Percentiles rank a stretch among this genome's conserved stretches.
Evolutionary conservation across 306 rosid species (phyloP).

Genomic region (Castanopsis chinensis): DNA sequence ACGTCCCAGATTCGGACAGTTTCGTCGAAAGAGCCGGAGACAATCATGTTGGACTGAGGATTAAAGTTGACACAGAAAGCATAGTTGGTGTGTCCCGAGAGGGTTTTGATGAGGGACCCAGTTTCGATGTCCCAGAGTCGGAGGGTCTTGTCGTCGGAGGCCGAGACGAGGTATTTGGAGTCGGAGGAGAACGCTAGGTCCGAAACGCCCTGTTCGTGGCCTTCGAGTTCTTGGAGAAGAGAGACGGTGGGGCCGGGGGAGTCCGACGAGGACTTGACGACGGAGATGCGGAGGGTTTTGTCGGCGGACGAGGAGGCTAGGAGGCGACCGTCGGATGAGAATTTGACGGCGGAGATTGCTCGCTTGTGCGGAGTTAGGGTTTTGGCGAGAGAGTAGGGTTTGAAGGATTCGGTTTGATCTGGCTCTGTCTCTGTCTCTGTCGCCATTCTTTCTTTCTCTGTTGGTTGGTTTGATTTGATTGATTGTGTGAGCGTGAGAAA

Average conservation of each 20-base stretch:
- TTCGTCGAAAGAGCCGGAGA: constrained; percentile 95
- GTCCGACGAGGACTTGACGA: constrained; percentile 38
- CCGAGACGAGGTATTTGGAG: constrained; percentile 78
- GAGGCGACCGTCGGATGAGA: constrained; percentile 83
- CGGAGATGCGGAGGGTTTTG: constrained; percentile 79
- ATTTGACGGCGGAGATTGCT: constrained; percentile 81
- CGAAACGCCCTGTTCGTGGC: constrained; percentile 89
- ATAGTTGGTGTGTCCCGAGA: constrained; percentile 86
- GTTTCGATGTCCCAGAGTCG: constrained; percentile 88
- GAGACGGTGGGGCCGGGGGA: constrained; percentile 40
- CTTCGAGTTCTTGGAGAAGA: constrained; percentile 69
- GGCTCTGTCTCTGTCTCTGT: constrained; percentile 40
- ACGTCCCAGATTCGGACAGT: constrained; percentile 97
- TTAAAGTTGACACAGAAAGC: constrained; percentile 90
- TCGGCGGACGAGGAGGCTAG: constrained; percentile 95
- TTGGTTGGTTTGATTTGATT: not conserved
- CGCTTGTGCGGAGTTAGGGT: constrained; percentile 71
- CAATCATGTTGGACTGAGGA: constrained; percentile 85
- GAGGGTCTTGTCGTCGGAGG: constrained; percentile 94
- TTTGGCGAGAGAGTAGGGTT: constrained; percentile 58
- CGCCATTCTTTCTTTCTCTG: too few species aligned
- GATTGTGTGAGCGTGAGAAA: not conserved
- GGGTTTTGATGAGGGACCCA: constrained; percentile 69
- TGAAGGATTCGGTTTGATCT: constrained; percentile 26
- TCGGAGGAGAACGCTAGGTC: constrained; percentile 92